A percentile compares a stretch with the other conserved stretches of the same genome.
phyloP scores from a whole-genome alignment of 192 early-diverging fungal genomes.

The Coemansia furcata region DNA sequence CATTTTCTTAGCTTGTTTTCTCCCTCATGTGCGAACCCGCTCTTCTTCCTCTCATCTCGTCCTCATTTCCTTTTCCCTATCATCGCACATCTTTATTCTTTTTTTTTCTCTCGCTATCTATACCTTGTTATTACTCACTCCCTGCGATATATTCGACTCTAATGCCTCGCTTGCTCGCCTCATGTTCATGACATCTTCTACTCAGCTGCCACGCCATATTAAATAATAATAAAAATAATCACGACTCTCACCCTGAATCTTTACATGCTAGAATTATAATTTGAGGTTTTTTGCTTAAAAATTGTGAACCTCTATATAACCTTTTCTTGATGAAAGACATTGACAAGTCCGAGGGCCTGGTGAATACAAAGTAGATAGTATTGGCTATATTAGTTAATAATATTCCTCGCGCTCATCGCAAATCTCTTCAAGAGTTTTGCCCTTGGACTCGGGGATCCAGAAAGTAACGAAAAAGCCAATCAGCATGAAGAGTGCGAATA shows the following conservation, averaged over 20 bases:
- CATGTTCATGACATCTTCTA: neutral
- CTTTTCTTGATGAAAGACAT: no score
- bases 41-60: conserved; percentile 1
- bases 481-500: conserved; percentile 73
- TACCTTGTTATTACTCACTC: neutral
- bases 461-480: conserved; percentile 57
- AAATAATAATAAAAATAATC: neutral
- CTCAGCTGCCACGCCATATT: neutral
- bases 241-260: no score
- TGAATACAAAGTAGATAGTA: no score
- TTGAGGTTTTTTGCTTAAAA: no score
- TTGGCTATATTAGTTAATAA: neutral
- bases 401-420: conserved; percentile 34
- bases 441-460: conserved; percentile 48
- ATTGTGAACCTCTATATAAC: no score
- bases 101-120: neutral
- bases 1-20: neutral
- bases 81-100: neutral
- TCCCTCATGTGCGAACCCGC: neutral
- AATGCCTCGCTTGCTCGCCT: neutral
- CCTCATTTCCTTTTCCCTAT: neutral
- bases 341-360: no score
- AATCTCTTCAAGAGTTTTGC: conserved; percentile 43
- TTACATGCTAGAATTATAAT: no score
- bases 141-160: neutral